A percentile compares a stretch with the other conserved stretches of the same genome.
Conservation (phyloP, 225 moss, liverwort and hornwort genomes). For the Pleurozium schreberi region DNA sequence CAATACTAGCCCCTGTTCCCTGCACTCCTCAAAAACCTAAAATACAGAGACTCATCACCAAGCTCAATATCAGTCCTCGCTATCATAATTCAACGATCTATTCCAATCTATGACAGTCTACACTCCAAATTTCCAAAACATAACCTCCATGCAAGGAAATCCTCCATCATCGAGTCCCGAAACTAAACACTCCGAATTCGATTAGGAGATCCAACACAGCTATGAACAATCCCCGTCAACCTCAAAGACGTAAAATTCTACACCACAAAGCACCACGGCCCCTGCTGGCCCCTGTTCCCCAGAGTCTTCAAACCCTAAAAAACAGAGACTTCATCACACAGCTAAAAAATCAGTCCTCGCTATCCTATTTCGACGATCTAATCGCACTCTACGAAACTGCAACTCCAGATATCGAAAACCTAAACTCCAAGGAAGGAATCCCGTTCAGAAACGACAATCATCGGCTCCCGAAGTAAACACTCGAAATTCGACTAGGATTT, state of each 20-base stretch:
- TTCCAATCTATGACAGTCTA: not conserved
- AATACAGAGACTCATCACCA: not conserved
- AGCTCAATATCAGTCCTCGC: not conserved
- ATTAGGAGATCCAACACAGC: not conserved
- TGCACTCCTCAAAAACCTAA: not conserved
- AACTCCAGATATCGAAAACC: not conserved
- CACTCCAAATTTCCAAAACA: constrained; percentile 2
- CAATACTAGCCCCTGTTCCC: not conserved
- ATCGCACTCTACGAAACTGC: not conserved
- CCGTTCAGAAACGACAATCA: not conserved
- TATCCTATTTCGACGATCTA: not conserved
- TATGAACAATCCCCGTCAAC: not conserved
- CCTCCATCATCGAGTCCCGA: not conserved
- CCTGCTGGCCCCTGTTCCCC: constrained; percentile 1
- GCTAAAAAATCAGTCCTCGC: not conserved
- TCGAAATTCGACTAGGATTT: not conserved
- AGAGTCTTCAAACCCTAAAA: not conserved
- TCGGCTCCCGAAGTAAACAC: not conserved
- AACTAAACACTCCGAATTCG: not conserved
- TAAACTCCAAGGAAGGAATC: not conserved
- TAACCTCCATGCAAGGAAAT: not conserved
- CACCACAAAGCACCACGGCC: not conserved
- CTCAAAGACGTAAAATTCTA: not conserved
- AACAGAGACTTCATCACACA: not conserved
- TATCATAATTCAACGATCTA: not conserved